These are phyloP conservation scores for Sorghum bicolor DNA, from an alignment of 176 grass and related monocot genomes.

Conservation along the genomic window Sorghum_bicolor_NCBIv3 NC_012873.2:9376501-9377000, in stretches of 20 bases:
- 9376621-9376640: neutral
- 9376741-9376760: neutral
- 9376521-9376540: neutral
- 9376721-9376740: neutral
- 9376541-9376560: neutral
- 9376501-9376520: neutral
- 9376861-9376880: neutral
- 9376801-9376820: neutral
- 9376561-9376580: conserved; percentile 7
- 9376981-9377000: neutral
- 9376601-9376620: neutral
- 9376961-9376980: neutral
- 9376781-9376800: neutral
- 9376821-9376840: neutral
- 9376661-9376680: neutral
- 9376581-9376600: neutral
- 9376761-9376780: neutral
- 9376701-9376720: neutral
- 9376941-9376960: neutral
- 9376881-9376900: too few species aligned
- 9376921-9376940: neutral
- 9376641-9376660: neutral
- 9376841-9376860: neutral
- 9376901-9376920: neutral
- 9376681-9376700: conserved; percentile 6